These are phyloP conservation scores for Smithsoniella earleae DNA, from an alignment of 163 green algal genomes.

Conservation along the genomic window DNA sequence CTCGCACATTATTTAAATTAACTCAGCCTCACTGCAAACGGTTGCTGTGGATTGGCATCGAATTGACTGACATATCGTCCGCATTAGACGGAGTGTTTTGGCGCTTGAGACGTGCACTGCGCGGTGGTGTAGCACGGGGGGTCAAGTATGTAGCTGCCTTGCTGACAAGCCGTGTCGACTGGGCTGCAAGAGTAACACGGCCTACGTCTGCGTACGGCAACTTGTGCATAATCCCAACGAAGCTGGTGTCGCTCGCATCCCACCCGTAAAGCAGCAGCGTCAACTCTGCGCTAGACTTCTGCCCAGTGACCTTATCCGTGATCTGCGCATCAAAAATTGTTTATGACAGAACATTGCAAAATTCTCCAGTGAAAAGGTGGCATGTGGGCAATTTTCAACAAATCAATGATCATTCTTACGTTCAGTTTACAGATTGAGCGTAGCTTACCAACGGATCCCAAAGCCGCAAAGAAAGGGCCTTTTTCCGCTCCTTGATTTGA, in stretches of 20 bases:
- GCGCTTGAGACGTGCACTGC: background rate
- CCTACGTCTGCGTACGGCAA: background rate
- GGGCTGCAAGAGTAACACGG: background rate
- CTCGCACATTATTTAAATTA: background rate
- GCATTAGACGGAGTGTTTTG: background rate
- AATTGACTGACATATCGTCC: background rate
- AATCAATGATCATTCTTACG: background rate
- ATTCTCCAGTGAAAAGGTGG: no score
- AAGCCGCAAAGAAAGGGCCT: background rate
- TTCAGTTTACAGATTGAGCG: background rate
- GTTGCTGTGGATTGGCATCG: background rate
- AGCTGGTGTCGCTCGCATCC: slow-evolving; percentile 16
- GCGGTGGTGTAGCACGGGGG: slow-evolving; percentile 7
- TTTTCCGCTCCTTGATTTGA: slow-evolving; percentile 29
- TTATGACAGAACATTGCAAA: background rate
- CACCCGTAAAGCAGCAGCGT: slow-evolving; percentile 24
- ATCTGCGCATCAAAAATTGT: background rate
- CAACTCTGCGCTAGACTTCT: slow-evolving; percentile 27
- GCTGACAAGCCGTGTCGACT: slow-evolving; percentile 1
- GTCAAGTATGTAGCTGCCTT: background rate
- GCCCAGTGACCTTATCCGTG: background rate
- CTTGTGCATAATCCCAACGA: background rate
- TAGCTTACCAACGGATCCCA: slow-evolving; percentile 16
- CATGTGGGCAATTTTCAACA: no score
- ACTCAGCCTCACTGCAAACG: background rate